Evolutionary conservation across 345 rosid species (phyloP).

Genomic region (Ricinus communis): DNA sequence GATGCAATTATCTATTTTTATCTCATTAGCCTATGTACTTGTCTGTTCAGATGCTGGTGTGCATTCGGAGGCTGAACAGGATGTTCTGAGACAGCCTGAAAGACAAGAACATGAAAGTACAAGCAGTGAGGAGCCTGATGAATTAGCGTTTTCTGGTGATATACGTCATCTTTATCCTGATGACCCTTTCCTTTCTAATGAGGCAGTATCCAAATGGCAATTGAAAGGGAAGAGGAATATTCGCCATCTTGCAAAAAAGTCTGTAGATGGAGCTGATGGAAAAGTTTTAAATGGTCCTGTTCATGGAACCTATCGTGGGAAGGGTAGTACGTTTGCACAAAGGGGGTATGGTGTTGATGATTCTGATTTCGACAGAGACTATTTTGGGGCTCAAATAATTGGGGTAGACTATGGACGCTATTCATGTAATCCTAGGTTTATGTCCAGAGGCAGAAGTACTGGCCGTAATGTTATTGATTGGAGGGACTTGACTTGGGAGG

Average conservation of each 20-base stretch:
- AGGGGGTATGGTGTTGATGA: constrained; percentile 45
- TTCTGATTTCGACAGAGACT: constrained; percentile 45
- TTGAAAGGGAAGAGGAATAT: constrained; percentile 83
- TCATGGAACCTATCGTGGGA: constrained; percentile 46
- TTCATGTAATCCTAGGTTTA: constrained; percentile 39
- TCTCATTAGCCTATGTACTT: constrained; percentile 16
- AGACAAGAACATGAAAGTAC: constrained; percentile 56
- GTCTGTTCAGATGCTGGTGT: constrained; percentile 33
- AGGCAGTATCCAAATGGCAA: constrained; percentile 88
- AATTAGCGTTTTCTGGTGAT: constrained; percentile 70
- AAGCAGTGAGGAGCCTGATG: constrained; percentile 75
- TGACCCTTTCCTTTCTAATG: constrained; percentile 45
- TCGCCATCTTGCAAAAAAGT: constrained; percentile 60
- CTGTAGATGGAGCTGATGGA: constrained; percentile 37
- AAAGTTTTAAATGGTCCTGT: constrained; percentile 33
- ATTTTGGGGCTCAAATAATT: constrained; percentile 39
- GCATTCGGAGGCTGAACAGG: constrained; percentile 30
- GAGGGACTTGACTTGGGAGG: constrained; percentile 60
- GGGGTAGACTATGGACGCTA: constrained; percentile 37
- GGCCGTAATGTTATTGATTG: constrained; percentile 44
- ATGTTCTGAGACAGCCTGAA: constrained; percentile 41
- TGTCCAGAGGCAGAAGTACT: constrained; percentile 40
- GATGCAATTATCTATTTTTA: not conserved
- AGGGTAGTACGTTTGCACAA: constrained; percentile 40
- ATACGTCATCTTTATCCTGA: constrained; percentile 47